Evolutionary conservation across 2,329 filamentous ascomycete genomes (phyloP).

Genomic region (Fusarium graminum): DNA sequence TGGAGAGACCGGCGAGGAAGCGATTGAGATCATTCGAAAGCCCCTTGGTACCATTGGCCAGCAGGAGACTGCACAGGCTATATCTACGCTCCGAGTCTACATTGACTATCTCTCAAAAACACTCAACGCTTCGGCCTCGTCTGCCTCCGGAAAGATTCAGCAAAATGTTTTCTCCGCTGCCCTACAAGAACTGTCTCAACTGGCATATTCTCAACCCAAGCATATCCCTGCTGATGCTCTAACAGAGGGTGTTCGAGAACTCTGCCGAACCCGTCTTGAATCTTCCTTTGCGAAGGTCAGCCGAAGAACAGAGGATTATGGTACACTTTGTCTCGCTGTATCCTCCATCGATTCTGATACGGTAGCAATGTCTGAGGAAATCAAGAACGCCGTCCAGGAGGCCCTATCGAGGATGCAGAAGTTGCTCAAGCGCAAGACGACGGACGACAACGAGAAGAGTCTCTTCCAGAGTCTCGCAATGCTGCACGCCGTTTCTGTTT

Average conservation of each 20-base stretch:
- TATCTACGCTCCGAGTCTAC: constrained; percentile 61
- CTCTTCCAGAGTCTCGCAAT: constrained; percentile 77
- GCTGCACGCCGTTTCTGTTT: constrained; percentile 84
- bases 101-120: constrained; percentile 68
- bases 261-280: constrained; percentile 68
- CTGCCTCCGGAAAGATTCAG: constrained; percentile 49
- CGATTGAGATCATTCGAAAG: constrained; percentile 63
- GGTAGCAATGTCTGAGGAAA: constrained; percentile 67
- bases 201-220: constrained; percentile 66
- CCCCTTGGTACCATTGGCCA: constrained; percentile 54
- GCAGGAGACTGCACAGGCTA: constrained; percentile 48
- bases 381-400: constrained; percentile 65
- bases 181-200: constrained; percentile 65
- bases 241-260: constrained; percentile 65
- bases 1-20: constrained; percentile 65
- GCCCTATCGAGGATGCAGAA: constrained; percentile 67
- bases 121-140: constrained; percentile 55
- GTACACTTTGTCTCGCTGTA: constrained; percentile 66
- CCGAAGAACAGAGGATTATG: constrained; percentile 65
- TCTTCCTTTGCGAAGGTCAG: constrained; percentile 71
- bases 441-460: constrained; percentile 54
- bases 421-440: constrained; percentile 60
- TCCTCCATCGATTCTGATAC: constrained; percentile 65
- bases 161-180: constrained; percentile 55
- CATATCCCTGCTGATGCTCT: constrained; percentile 59